phyloP scores from a whole-genome alignment of 106 monocot genomes.

The Dioscorea alata region DNA sequence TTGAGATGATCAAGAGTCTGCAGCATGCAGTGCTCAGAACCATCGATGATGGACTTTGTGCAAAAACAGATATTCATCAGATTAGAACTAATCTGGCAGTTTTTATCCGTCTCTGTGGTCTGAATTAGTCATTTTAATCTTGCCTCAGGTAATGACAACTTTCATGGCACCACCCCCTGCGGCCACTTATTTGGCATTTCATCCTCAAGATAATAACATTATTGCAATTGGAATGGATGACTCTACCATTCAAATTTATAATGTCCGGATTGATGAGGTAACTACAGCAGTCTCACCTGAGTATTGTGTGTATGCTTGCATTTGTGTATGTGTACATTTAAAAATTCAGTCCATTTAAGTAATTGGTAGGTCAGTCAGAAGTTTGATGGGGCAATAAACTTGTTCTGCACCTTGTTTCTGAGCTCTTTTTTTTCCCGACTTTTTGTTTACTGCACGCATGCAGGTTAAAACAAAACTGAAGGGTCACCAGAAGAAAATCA shows the following conservation, averaged over 20 bases:
- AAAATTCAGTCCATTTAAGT: too few relatives aligned
- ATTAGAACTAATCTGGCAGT: too few relatives aligned
- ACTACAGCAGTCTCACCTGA: background rate
- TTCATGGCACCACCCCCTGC: constrained; percentile 66
- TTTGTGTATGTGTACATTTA: background rate
- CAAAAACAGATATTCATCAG: too few relatives aligned
- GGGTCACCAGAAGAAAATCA: constrained; percentile 64
- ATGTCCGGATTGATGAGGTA: constrained; percentile 63
- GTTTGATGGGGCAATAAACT: too few relatives aligned
- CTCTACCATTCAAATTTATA: constrained; percentile 60
- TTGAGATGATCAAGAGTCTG: too few relatives aligned
- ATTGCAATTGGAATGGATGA: constrained; percentile 81
- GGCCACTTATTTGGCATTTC: constrained; percentile 68
- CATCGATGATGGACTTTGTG: too few relatives aligned
- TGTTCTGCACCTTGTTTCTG: background rate
- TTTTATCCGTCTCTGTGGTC: too few relatives aligned
- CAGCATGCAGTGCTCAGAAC: too few relatives aligned
- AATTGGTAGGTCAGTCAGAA: too few relatives aligned
- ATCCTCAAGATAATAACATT: constrained; percentile 67
- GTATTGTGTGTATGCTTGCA: background rate
- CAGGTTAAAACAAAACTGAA: constrained; percentile 62
- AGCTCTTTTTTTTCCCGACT: background rate
- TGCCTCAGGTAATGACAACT: constrained; percentile 51
- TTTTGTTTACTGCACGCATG: background rate
- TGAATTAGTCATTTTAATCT: too few relatives aligned